Evolutionary conservation across 257 asterid genomes (phyloP), one percentile per base, ranked within the genome.

Genomic region (Anisodus acutangulus): DNA sequence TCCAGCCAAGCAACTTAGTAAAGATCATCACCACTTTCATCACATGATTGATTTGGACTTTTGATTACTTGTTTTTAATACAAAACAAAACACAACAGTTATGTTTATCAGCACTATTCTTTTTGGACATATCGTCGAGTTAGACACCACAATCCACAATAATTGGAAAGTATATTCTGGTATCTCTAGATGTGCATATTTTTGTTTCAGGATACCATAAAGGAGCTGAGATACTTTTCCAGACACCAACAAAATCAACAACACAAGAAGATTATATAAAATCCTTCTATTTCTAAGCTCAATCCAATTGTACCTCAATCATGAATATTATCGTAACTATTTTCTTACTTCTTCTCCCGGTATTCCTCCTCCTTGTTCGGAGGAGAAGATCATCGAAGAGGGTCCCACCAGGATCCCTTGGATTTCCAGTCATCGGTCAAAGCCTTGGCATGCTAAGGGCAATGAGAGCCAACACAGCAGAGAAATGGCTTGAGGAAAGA

Each of bases 341-440:
- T 19, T 53, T 84, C 66, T 63, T 89, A 59, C 51, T 90, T 70
- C 87, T 91, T 31, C 57, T 90, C 6, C 91, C 94, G 1, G 4
- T 91, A 66, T 71, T 88, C 19, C 55, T 85, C 31, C 81, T 87
- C 72, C 72, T 92, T 2, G 3, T 83, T 9, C 83, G 39, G 51
- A 88, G 64, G 59, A 58, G 26, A 66, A 74, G 84, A 83, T 2
- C 86, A 62, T 51, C 69, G 2, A 17, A 80, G 13, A 87, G 88
- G 83, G 49, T 88, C 11, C 98, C 98, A 1, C 97, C 98, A 0
- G 95, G 97, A 10, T 89, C 98, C 54, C 83, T 92, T 6, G 97
- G 97, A 35, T 2, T 93, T 2, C 97, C 97, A 0, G 62, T 93
- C 3, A 82, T 93, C 6, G 98, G 98, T 22, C 97, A 92, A 80